phyloP scores from a whole-genome alignment of 768 basidiomycete genomes.

The Daedaleopsis sinensis region DNA sequence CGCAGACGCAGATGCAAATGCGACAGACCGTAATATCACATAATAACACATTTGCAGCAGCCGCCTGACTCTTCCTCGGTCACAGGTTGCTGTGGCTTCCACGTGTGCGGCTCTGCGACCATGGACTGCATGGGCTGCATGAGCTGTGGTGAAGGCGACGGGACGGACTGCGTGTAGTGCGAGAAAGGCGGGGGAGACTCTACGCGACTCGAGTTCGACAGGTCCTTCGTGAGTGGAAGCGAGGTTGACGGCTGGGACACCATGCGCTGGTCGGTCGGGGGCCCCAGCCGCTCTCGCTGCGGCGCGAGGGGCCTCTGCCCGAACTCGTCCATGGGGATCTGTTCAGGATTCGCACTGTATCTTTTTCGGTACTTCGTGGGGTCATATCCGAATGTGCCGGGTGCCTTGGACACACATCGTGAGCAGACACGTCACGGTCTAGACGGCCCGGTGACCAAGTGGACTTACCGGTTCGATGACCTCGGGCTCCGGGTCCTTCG shows the following conservation, averaged over 20 bases:
- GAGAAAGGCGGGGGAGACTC: slow-evolving; percentile 67
- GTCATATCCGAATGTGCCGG: slow-evolving; percentile 83
- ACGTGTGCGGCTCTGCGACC: slow-evolving; percentile 28
- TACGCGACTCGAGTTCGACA: slow-evolving; percentile 28
- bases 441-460: background rate
- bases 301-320: slow-evolving; percentile 34
- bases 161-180: slow-evolving; percentile 42
- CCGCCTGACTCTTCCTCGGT: slow-evolving; percentile 58
- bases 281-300: slow-evolving; percentile 3
- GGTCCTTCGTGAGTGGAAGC: slow-evolving; percentile 32
- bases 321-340: slow-evolving; percentile 70
- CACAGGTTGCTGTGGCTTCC: slow-evolving; percentile 22
- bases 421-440: background rate
- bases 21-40: slow-evolving; percentile 52
- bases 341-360: slow-evolving; percentile 34
- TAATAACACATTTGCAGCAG: slow-evolving; percentile 84
- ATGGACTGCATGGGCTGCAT: slow-evolving; percentile 27
- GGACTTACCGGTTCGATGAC: slow-evolving; percentile 60
- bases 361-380: slow-evolving; percentile 62
- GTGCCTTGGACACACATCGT: slow-evolving; percentile 51
- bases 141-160: slow-evolving; percentile 5
- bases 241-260: slow-evolving; percentile 13
- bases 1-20: background rate
- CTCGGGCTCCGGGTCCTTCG: slow-evolving; percentile 34
- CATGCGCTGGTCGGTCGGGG: slow-evolving; percentile 15